Evolutionary conservation across 371 early-diverging fungal species (phyloP), one percentile per base, ranked within the genome.

Genomic region (Mucor velutinosus): DNA sequence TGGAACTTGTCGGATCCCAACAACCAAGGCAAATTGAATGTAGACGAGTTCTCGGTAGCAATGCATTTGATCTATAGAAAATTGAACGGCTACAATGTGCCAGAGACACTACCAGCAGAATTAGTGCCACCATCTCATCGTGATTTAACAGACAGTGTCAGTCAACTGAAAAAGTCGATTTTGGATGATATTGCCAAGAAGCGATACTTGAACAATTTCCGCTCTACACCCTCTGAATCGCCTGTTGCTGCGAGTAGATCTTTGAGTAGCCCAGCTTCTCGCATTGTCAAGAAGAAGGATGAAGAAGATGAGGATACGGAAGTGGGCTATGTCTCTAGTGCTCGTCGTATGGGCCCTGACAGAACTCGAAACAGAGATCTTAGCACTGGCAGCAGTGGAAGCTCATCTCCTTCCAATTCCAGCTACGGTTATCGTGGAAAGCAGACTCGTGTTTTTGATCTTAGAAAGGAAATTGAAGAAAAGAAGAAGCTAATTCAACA

Each of bases 41-140:
- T 90, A 21, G 93, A 96, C 76, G 97, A 96, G 77, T 97, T 97
- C 71, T 89, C 94, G 10, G 95, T 96, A 1, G 97, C 97, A 25
- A 95, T 97, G 96, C 93, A 97, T 74, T 77, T 97, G 27, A 90
- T 97, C 47, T 91, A 93, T 72, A 80, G 90, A 15, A 93, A 93
- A 58, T 72, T 94, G 15, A 89, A 87, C 49, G 96, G 96, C 2
- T 83, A 86, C 29, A 91, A 88, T 58, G 80, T 97, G 11, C 98
- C 98, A 11, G 78, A 81, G 12, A 77, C 74, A 7, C 71, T 97
- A 41, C 98, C 98, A 2, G 81, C 85, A 3, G 93, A 93, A 37
- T 83, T 97, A 35, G 81, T 94, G 6, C 95, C 95, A 7, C 93
- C 94, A 11, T 88, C 91, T n/a, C 83, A 87, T 29, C 85, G 90